Evolutionary conservation across 345 rosid species (phyloP), one percentile per base, ranked within the genome.

Genomic region (Salix koriyanagi): DNA sequence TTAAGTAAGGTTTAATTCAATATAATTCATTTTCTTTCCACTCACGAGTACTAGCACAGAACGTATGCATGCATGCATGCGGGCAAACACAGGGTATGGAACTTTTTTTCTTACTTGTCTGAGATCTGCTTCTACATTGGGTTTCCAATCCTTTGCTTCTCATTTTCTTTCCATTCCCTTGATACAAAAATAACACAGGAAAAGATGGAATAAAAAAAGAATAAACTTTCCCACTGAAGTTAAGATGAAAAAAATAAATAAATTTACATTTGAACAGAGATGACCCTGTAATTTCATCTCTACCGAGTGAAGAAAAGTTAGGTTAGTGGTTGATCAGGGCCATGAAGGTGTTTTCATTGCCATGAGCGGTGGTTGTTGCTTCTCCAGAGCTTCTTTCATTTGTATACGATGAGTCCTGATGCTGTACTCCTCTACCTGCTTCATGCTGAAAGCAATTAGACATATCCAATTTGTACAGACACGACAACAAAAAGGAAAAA

Each of bases 321-420:
- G 82, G 69, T 64, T 41, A 67, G 77, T 69, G 71, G 56, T 65
- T 39, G 66, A 77, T 83, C 79, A 84, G 32, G 69, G 80, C 82
- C 87, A 79, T 77, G 75, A 78, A 56, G 75, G 76, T 68, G 70
- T 77, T 77, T 69, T 71, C 70, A 73, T 66, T 65, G 79, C 73
- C 67, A 84, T 42, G 46, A 81, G 46, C n/a, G 80, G 77, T 58
- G 28, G 62, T 58, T n/a, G 62, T 66, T 72, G 83, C 84, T 79
- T 83, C 82, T 85, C 77, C 83, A 78, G 74, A 46, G 85, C 80
- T 75, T 89, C 86, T 77, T 89, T 86, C 82, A 77, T 84, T 83
- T 91, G 98, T 69, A 90, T 75, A 52, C 87, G 79, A 86, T 94
- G 94, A 58, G 91, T 86, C 61, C 79, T 71, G 41, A 73, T 66